Base-by-base conservation (phyloP, 768 basidiomycete species). In the Tremella fuciformis region DNA sequence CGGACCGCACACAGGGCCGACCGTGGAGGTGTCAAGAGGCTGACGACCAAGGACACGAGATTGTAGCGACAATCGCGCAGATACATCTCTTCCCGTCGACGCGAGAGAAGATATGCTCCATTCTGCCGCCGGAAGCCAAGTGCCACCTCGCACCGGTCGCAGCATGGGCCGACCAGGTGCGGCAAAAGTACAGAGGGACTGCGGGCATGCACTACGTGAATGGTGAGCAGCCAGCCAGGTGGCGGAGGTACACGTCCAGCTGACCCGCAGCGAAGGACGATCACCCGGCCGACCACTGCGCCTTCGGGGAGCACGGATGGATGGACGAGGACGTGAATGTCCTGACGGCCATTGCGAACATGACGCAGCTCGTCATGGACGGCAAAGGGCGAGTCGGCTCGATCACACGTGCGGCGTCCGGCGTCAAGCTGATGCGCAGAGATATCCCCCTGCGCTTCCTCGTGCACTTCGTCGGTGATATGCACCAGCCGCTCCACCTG, bases 401-500 rank as follows among this genome's bases (percentile, higher is more conserved):
- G 22, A 46, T 15, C 42, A 15, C 22, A 22, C 42, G 7, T 15
- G 8, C 4, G 15, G 6, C 42, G 4, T 4, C 8, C 6, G 16
- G 6, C 42, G 42, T n/a, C 42, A 4, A 46, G 42, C 25, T 46
- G 37, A 38, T 11, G 21, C 6, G 34, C 40, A 66, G 85, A 1
- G 85, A 86, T 69, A 88, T 91, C 66, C 89, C 94, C 1, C 80
- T 97, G 67, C 88, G 89, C 75, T 99, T 96, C 80, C 80, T 99
- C 29, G 83, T 93, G 26, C 96, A 99, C 76, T 97, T 91, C 67
- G 55, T 96, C 11, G 92, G 94, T 0, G 94, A 97, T 74, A 81
- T 94, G 81, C 94, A 96, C 68, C 86, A 88, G 83, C 94, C 94
- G 3, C 79, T 99, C 54, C 94, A 99, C 75, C 82, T 99, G 38